These are phyloP conservation scores for Rubroboletus satanas DNA, from an alignment of 768 basidiomycete species.

Conservation along the genomic window DNA sequence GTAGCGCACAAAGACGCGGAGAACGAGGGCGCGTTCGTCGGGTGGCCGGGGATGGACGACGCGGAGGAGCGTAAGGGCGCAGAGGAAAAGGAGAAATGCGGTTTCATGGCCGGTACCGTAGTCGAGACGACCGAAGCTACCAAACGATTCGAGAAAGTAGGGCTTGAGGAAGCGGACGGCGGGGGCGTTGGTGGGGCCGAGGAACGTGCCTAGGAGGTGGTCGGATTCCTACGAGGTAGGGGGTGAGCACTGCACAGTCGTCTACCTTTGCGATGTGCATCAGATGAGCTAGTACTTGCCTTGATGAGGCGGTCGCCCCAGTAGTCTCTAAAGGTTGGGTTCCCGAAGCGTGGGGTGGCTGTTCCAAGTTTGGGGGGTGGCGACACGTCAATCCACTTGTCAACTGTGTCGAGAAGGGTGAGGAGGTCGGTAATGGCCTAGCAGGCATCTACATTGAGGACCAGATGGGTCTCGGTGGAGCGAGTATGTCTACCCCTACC, in stretches of 20 bases:
- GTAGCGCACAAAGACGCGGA: constrained; percentile 75
- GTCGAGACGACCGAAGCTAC: constrained; percentile 87
- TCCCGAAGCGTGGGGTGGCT: constrained; percentile 81
- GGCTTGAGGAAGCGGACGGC: constrained; percentile 68
- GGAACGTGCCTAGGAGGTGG: constrained; percentile 44
- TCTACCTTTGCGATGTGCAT: neutral
- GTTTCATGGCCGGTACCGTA: constrained; percentile 97
- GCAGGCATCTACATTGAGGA: neutral
- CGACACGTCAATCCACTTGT: constrained; percentile 75
- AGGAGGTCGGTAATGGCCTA: constrained; percentile 51
- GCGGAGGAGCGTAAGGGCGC: constrained; percentile 65
- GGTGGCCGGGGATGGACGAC: constrained; percentile 54
- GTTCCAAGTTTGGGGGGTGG: constrained; percentile 56
- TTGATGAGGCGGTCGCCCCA: constrained; percentile 80
- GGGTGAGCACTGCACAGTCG: neutral
- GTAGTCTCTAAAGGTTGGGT: constrained; percentile 75
- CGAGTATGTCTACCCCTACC: constrained; percentile 11
- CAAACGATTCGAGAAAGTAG: constrained; percentile 80
- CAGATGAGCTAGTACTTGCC: constrained; percentile 39
- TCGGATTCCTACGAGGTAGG: constrained; percentile 45
- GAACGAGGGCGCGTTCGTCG: constrained; percentile 57
- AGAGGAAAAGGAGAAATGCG: constrained; percentile 76
- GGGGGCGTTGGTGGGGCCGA: constrained; percentile 42
- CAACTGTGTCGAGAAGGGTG: constrained; percentile 59
- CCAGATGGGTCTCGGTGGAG: neutral